Evolutionary conservation across 176 grass and related monocot species (phyloP).

Genomic region (Paspalum notatum): DNA sequence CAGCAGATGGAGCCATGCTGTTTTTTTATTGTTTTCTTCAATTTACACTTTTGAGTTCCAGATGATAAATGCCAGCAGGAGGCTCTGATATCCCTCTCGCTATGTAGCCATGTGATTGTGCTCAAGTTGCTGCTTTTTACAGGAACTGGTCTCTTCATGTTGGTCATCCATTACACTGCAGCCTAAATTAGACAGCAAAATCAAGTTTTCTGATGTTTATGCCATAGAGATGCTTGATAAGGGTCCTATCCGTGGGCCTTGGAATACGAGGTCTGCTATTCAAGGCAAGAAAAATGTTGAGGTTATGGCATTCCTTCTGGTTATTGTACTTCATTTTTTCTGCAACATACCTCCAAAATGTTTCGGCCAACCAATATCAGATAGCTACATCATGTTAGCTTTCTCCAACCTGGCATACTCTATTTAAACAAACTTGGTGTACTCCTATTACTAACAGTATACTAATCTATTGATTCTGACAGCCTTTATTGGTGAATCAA

Average conservation of each 20-base stretch:
- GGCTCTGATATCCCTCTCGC: not conserved
- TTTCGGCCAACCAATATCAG: slow-evolving; percentile 13
- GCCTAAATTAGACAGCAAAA: slow-evolving; percentile 52
- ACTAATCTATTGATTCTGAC: not conserved
- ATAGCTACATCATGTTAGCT: not conserved
- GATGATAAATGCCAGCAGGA: slow-evolving; percentile 5
- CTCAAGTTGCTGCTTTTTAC: slow-evolving; percentile 26
- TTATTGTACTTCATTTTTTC: slow-evolving; percentile 49
- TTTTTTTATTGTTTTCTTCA: not conserved
- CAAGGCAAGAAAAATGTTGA: slow-evolving; percentile 51
- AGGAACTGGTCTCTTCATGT: slow-evolving; percentile 58
- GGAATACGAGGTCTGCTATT: slow-evolving; percentile 46
- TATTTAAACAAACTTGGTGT: not conserved
- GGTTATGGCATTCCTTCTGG: slow-evolving; percentile 59
- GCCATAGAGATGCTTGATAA: slow-evolving; percentile 71
- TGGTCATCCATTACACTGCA: slow-evolving; percentile 51
- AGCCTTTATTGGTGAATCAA: not conserved
- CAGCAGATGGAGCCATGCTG: not conserved
- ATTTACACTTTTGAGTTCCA: slow-evolving; percentile 27
- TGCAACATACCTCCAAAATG: not conserved
- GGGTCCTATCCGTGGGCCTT: slow-evolving; percentile 59
- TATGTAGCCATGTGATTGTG: not conserved
- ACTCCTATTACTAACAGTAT: not conserved
- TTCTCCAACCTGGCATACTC: not conserved
- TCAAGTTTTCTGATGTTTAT: slow-evolving; percentile 80